Base-by-base conservation (phyloP, 202 grass and related monocot species). In the Thinopyrum obtusiflorum region DNA sequence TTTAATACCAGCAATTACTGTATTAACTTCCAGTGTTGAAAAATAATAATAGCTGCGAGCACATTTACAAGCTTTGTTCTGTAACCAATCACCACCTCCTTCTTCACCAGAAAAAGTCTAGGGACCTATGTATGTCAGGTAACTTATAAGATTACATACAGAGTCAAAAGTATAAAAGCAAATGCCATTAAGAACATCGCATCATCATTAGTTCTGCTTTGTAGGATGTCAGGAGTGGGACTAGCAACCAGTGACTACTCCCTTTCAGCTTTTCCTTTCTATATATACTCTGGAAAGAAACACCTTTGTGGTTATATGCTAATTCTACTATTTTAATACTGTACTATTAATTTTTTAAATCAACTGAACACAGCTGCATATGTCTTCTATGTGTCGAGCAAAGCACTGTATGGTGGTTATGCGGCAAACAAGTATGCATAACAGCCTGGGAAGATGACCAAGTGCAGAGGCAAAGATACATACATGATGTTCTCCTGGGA, bases 311-410 rank as follows among this genome's bases (percentile, higher is more conserved):
- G 0, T 36, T 7, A 29, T n/a, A 69, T 53, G 72, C 72, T 32
- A 76, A 25, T 20, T 31, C 25, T 55, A 76, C 26, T 31, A 1
- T 42, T 25, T 74, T 1, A 73, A 49, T 51, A 12, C 46, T 31
- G 5, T 40, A 29, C 0, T 14, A 46, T 14, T 46, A 46, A 46
- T 46, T 55, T 42, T 27, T 40, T 4, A 37, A 18, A 37, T 28
- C 2, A 71, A 59, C 14, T 71, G 13, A 39, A 40, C 69, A 70
- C n/a, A 59, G n/a, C 46, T 70, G 44, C 80, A 70, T 49, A 47
- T 82, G 44, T 82, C 20, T 82, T 67, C n/a, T 60, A 31, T 59
- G 47, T 82, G 42, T 71, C 20, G 23, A 71, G 4, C 47, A 60
- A 77, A 20, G 47, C 3, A 12, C 72, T 1, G 0, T 29, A 77